Base-by-base conservation (phyloP, 75 land plant species). In the Sequoia sempervirens region DNA sequence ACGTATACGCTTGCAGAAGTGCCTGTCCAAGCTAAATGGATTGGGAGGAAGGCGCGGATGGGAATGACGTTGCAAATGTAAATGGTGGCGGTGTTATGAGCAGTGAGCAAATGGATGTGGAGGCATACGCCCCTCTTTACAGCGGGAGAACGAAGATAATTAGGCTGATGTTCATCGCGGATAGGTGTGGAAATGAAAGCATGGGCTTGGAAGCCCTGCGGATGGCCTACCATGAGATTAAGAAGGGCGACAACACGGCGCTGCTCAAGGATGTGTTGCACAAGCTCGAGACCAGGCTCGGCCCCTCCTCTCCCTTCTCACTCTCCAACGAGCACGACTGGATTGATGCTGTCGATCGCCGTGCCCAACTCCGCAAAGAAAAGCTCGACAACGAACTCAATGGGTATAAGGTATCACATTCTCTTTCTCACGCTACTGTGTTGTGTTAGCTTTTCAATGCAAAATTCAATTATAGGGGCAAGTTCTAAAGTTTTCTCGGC, bases 341-440 rank as follows among this genome's bases (percentile, higher is more conserved):
- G 99, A 87, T 87, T 3, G 96, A 94, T 11, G 52, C 64, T 7
- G 92, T 95, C 12, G 99, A 95, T 2, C 91, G 96, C 13, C 87
- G 95, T 9, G 94, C 96, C 2, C 92, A 87, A 68, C 91, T 82
- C 85, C 90, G 93, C 76, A 90, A 88, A 88, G 98, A 97, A 84
- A 95, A 94, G 89, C 92, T 97, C 10, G 99, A 97, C 38, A 95
- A 84, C 75, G 99, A 96, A 81, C 94, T 96, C 73, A 96, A 93
- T 90, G 91, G 91, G 0, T 96, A 94, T 83, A 90, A 89, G 91
- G 94, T 92, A 78, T 37, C 6, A 20, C 58, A 53, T 80, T 50
- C 34, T 70, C 17, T 53, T 53, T 56, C 26, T 40, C 75, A 3
- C 9, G 17, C 28, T 12, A 58, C 8, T 45, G 50, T 14, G 38